Conservation (phyloP, 768 basidiomycete genomes). For the Artomyces pyxidatus region DNA sequence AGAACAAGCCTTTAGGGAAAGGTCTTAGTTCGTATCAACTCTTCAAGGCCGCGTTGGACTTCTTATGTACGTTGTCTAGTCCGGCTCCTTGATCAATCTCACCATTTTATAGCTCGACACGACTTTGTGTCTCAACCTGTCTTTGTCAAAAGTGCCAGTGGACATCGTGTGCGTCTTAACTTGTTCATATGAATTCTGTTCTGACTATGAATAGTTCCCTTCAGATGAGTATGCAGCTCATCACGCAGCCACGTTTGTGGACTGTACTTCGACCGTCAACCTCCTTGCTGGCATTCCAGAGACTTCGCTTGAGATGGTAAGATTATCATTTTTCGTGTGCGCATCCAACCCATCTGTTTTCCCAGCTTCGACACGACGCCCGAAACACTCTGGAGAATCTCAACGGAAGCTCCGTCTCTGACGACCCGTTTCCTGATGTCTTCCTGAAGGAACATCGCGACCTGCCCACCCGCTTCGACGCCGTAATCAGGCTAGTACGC, state of each 20-base stretch:
- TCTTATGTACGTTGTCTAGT: conserved; percentile 59
- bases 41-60: conserved; percentile 77
- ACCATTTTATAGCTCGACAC: conserved; percentile 48
- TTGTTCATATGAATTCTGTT: not conserved
- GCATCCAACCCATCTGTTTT: conserved; percentile 3
- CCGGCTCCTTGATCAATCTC: too few species aligned
- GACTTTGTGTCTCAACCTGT: conserved; percentile 50
- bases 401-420: conserved; percentile 35
- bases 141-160: conserved; percentile 49
- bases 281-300: conserved; percentile 66
- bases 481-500: conserved; percentile 47
- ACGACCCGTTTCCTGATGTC: conserved; percentile 59
- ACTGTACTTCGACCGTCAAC: conserved; percentile 71
- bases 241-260: conserved; percentile 62
- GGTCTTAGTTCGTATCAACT: conserved; percentile 89
- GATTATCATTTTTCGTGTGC: conserved; percentile 11
- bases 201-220: conserved; percentile 36
- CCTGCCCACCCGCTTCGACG: conserved; percentile 63
- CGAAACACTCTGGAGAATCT: conserved; percentile 59
- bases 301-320: conserved; percentile 71
- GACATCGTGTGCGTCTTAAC: conserved; percentile 40
- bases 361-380: conserved; percentile 71
- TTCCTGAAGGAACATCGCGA: conserved; percentile 71
- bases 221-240: conserved; percentile 46
- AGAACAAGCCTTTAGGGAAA: conserved; percentile 57